These are phyloP conservation scores for Mycena venus DNA, from an alignment of 768 basidiomycete species.

Conservation along the genomic window DNA sequence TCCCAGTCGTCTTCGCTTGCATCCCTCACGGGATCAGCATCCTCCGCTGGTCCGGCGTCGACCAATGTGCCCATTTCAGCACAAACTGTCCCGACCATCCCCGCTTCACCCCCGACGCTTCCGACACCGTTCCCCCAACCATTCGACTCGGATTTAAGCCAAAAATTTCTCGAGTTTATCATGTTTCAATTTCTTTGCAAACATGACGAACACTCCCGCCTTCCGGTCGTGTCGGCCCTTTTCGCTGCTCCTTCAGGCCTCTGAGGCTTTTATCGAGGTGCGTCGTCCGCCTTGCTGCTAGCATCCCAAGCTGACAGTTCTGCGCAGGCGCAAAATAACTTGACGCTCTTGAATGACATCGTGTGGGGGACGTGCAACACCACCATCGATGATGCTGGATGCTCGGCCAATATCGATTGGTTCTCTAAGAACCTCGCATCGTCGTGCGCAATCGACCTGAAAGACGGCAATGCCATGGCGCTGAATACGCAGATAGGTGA, in stretches of 20 bases:
- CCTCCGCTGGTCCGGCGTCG: conserved; percentile 21
- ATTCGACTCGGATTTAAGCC: conserved; percentile 71
- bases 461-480: conserved; percentile 63
- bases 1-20: conserved; percentile 31
- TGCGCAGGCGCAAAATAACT: conserved; percentile 72
- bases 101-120: conserved; percentile 62
- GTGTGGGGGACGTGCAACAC: conserved; percentile 90
- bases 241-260: conserved; percentile 72
- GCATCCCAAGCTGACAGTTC: not conserved
- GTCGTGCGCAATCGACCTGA: conserved; percentile 71
- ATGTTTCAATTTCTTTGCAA: conserved; percentile 80
- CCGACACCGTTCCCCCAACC: conserved; percentile 87
- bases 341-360: conserved; percentile 73
- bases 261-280: conserved; percentile 69
- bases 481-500: conserved; percentile 68
- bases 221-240: conserved; percentile 86
- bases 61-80: conserved; percentile 26
- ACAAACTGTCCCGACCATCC: conserved; percentile 61
- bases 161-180: conserved; percentile 75
- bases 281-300: conserved; percentile 34
- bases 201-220: conserved; percentile 73
- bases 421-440: conserved; percentile 64
- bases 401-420: conserved; percentile 76
- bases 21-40: conserved; percentile 30
- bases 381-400: conserved; percentile 58